Evolutionary conservation across 2,329 filamentous ascomycete genomes (phyloP).

Genomic region (Ascochyta fabae): DNA sequence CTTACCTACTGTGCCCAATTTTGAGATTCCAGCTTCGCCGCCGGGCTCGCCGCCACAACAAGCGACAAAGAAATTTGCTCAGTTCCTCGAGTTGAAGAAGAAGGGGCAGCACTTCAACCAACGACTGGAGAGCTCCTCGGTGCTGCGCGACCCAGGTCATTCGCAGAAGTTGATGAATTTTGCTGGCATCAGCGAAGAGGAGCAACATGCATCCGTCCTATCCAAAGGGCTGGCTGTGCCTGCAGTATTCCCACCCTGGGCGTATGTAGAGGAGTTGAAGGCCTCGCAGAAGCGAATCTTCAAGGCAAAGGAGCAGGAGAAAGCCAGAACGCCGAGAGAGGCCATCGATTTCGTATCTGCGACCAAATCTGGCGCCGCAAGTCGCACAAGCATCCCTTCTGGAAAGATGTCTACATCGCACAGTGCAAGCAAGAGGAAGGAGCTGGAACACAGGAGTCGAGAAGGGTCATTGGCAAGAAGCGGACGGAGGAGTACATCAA

Average conservation of each 20-base stretch:
- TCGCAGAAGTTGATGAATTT: slow-evolving; percentile 76
- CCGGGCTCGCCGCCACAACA: slow-evolving; percentile 58
- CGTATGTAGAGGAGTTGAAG: slow-evolving; percentile 52
- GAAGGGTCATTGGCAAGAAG: slow-evolving; percentile 26
- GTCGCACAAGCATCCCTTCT: slow-evolving; percentile 29
- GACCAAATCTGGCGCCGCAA: slow-evolving; percentile 31
- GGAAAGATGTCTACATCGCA: slow-evolving; percentile 22
- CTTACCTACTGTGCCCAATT: slow-evolving; percentile 72
- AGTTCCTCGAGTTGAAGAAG: slow-evolving; percentile 78
- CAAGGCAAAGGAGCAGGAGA: slow-evolving; percentile 43
- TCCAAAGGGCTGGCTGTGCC: slow-evolving; percentile 49
- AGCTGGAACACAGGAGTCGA: slow-evolving; percentile 38
- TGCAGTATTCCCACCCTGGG: slow-evolving; percentile 50
- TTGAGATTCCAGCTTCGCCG: slow-evolving; percentile 77
- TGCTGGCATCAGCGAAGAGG: slow-evolving; percentile 62
- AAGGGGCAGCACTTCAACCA: slow-evolving; percentile 80
- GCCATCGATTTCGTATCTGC: slow-evolving; percentile 46
- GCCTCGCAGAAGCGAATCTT: slow-evolving; percentile 49
- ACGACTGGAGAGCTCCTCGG: slow-evolving; percentile 69
- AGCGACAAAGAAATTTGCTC: slow-evolving; percentile 71
- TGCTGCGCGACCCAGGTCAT: slow-evolving; percentile 74
- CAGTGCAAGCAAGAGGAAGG: slow-evolving; percentile 37
- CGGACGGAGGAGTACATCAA: slow-evolving; percentile 30
- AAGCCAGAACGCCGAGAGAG: slow-evolving; percentile 35
- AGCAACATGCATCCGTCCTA: slow-evolving; percentile 70